Evolutionary conservation across 75 land plant species (phyloP).

Genomic region (Larix kaempferi): DNA sequence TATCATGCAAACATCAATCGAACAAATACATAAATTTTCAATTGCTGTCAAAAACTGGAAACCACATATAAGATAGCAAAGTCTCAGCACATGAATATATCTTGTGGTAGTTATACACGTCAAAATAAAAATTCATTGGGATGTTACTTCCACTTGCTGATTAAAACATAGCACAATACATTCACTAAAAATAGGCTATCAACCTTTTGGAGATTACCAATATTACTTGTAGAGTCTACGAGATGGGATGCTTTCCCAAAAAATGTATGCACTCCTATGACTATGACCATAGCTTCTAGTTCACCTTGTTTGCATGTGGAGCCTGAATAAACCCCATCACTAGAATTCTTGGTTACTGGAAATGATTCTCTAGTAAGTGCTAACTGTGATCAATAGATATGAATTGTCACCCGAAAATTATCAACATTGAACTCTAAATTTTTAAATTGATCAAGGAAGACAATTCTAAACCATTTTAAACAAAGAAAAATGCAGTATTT

Average conservation of each 20-base stretch:
- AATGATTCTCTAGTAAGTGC: slow-evolving; percentile 74
- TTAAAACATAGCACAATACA: neutral
- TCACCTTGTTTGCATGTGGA: slow-evolving; percentile 89
- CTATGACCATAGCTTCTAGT: too few relatives aligned
- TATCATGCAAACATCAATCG: slow-evolving; percentile 66
- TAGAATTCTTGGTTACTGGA: slow-evolving; percentile 70
- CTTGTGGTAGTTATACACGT: neutral
- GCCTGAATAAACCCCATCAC: slow-evolving; percentile 68
- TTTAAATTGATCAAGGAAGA: too few relatives aligned
- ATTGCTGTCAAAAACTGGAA: slow-evolving; percentile 69
- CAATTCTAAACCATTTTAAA: too few relatives aligned
- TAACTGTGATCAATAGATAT: slow-evolving; percentile 8
- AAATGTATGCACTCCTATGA: slow-evolving; percentile 82
- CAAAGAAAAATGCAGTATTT: too few relatives aligned
- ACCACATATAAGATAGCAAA: neutral
- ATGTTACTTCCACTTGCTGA: too few relatives aligned
- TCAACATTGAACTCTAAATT: too few relatives aligned
- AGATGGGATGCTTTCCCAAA: slow-evolving; percentile 88
- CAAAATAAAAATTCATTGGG: neutral
- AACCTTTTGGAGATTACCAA: slow-evolving; percentile 85
- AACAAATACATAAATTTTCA: slow-evolving; percentile 81
- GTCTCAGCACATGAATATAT: neutral
- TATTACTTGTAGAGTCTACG: slow-evolving; percentile 72
- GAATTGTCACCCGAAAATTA: too few relatives aligned
- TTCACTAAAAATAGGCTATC: too few relatives aligned